A percentile compares a stretch with the other conserved stretches of the same genome.
Conservation (phyloP, 345 rosid genomes). For the Syzygium oleosum region DNA sequence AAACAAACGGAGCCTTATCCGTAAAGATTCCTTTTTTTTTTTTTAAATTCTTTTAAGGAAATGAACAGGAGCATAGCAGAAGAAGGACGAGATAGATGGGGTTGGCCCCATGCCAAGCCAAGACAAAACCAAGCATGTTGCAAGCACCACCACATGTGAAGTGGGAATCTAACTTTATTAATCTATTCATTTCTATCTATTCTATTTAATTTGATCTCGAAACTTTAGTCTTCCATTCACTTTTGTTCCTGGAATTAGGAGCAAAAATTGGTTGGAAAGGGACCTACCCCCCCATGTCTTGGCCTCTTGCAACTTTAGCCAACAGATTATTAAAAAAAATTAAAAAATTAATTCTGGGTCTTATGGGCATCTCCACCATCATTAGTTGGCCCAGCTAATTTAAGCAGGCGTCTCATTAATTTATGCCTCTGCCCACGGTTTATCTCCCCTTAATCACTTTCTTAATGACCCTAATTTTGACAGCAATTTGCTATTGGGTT, state of each 20-base stretch:
- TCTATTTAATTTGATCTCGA: not conserved
- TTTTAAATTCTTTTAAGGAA: not conserved
- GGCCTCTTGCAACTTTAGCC: not conserved
- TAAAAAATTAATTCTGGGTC: not conserved
- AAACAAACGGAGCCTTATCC: not conserved
- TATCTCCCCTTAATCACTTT: not conserved
- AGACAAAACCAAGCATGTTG: constrained; percentile 22
- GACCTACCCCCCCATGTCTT: not conserved
- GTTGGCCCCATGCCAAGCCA: not conserved
- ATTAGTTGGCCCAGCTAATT: not conserved
- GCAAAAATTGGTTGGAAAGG: constrained; percentile 19
- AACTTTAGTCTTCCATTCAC: not conserved
- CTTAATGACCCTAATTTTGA: not conserved
- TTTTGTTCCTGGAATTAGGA: constrained; percentile 22
- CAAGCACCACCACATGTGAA: constrained; percentile 33
- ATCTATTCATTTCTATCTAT: not conserved
- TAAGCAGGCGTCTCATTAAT: not conserved
- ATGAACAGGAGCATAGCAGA: not conserved
- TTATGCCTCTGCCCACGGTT: not conserved
- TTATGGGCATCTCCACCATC: not conserved
- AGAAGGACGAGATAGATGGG: not conserved
- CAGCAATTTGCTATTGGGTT: not conserved
- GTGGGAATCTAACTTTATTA: constrained; percentile 29
- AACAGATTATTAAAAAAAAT: not conserved
- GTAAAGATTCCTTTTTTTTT: too few species aligned